A percentile compares a stretch with the other conserved stretches of the same genome.
These are phyloP conservation scores for Alternaria sp. DNA, from an alignment of 2,329 filamentous ascomycete species.

Conservation along the genomic window DNA sequence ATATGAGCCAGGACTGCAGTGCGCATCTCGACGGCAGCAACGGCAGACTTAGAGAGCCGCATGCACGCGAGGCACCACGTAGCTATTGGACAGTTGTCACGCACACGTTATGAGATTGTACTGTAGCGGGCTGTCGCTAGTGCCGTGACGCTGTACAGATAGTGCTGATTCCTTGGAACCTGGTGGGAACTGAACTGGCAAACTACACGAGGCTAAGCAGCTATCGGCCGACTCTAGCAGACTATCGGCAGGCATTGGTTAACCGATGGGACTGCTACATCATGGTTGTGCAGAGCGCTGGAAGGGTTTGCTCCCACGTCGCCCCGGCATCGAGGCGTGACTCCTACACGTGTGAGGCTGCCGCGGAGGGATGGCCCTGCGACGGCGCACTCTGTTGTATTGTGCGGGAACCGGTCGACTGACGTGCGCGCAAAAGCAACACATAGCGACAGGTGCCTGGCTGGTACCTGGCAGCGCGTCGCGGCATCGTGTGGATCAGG, in stretches of 20 bases:
- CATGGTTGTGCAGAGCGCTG: conserved; percentile 7
- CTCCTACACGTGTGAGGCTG: not conserved
- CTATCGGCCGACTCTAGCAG: conserved; percentile 2
- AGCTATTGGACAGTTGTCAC: not conserved
- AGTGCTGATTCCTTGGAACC: conserved; percentile 3
- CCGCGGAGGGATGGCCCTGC: not conserved
- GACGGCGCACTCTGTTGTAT: not conserved
- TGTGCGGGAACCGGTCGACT: not conserved
- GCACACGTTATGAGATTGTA: not conserved
- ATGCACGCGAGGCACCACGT: conserved; percentile 1
- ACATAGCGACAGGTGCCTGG: not conserved
- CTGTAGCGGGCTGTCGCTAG: not conserved
- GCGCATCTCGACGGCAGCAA: conserved; percentile 10
- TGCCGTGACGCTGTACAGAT: conserved; percentile 3
- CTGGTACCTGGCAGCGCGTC: conserved; percentile 8
- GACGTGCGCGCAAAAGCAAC: not conserved
- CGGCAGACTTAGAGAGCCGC: conserved; percentile 13
- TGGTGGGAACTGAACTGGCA: conserved; percentile 1
- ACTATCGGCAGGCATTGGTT: conserved; percentile 12
- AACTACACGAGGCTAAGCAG: conserved; percentile 9
- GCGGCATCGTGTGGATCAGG: conserved; percentile 8
- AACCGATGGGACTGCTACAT: conserved; percentile 13
- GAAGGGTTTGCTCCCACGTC: not conserved
- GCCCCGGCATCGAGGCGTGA: conserved; percentile 3
- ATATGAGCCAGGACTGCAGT: not conserved